A percentile compares a stretch with the other conserved stretches of the same genome.
Conservation (phyloP, 305 asterid species). For the Fraxinus sp. region DNA sequence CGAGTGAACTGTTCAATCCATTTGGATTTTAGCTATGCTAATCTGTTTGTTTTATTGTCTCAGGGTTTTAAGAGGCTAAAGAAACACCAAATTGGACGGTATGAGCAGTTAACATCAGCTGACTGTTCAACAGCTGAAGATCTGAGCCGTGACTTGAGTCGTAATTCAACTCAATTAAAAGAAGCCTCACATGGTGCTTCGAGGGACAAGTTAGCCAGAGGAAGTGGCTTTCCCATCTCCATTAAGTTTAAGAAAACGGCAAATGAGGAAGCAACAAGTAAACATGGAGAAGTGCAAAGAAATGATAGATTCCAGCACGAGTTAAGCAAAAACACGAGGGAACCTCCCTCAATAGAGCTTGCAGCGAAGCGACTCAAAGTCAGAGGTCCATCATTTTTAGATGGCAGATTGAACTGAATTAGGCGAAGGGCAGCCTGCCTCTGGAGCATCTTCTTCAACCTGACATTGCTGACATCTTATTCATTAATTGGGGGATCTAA, state of each 20-base stretch:
- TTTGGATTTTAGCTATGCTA: slow-evolving; percentile 1
- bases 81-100: slow-evolving; percentile 51
- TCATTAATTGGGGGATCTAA: slow-evolving; percentile 47
- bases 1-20: neutral
- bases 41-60: neutral
- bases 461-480: slow-evolving; percentile 53
- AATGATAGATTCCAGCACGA: slow-evolving; percentile 38
- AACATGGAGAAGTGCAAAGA: slow-evolving; percentile 31
- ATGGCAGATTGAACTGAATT: slow-evolving; percentile 39
- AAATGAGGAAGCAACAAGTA: slow-evolving; percentile 34
- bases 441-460: slow-evolving; percentile 35
- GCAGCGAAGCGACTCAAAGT: slow-evolving; percentile 72
- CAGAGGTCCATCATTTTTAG: slow-evolving; percentile 59
- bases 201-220: slow-evolving; percentile 36
- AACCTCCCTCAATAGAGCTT: slow-evolving; percentile 41
- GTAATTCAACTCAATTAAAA: slow-evolving; percentile 26
- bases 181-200: slow-evolving; percentile 32
- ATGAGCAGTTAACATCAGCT: slow-evolving; percentile 33
- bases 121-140: slow-evolving; percentile 37
- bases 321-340: slow-evolving; percentile 41
- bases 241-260: slow-evolving; percentile 49
- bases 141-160: slow-evolving; percentile 19
- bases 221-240: slow-evolving; percentile 47
- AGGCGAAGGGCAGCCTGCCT: slow-evolving; percentile 27
- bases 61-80: slow-evolving; percentile 77